phyloP scores from a whole-genome alignment of 1,284 basidiomycete genomes.

The Leccinum solheimii region DNA sequence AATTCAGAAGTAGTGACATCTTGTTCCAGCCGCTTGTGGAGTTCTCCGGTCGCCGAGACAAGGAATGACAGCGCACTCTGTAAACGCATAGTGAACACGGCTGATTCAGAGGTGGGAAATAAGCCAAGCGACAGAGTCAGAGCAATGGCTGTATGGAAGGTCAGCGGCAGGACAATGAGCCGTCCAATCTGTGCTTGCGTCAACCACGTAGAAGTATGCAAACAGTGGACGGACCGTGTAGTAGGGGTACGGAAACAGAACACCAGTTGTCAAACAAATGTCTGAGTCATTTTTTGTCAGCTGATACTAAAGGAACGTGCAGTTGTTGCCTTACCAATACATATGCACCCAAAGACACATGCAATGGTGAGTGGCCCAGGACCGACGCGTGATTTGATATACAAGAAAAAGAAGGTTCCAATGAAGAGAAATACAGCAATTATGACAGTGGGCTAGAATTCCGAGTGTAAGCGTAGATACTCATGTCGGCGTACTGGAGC shows the following conservation, averaged over 20 bases:
- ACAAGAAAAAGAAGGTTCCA: slow-evolving; percentile 62
- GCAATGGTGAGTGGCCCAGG: slow-evolving; percentile 68
- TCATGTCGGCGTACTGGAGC: neutral
- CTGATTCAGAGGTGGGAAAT: slow-evolving; percentile 69
- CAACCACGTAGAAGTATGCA: neutral
- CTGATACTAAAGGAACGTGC: neutral
- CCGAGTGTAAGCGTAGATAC: slow-evolving; percentile 4
- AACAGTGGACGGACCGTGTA: slow-evolving; percentile 44
- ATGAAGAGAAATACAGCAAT: slow-evolving; percentile 66
- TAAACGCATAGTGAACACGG: slow-evolving; percentile 59
- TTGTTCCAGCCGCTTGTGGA: slow-evolving; percentile 48
- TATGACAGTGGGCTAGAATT: slow-evolving; percentile 55
- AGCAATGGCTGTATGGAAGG: slow-evolving; percentile 60
- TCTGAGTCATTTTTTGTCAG: slow-evolving; percentile 38
- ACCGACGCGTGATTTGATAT: slow-evolving; percentile 60
- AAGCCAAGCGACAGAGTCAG: slow-evolving; percentile 55
- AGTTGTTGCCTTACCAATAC: slow-evolving; percentile 42
- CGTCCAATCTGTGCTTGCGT: slow-evolving; percentile 43
- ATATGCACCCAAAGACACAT: slow-evolving; percentile 58
- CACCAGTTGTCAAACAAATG: slow-evolving; percentile 59
- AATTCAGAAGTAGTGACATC: slow-evolving; percentile 51
- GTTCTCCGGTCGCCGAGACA: slow-evolving; percentile 46
- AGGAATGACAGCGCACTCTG: slow-evolving; percentile 56
- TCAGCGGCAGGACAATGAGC: slow-evolving; percentile 58
- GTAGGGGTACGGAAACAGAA: slow-evolving; percentile 66